These are phyloP conservation scores for apple (Malus domestica) DNA, from an alignment of 306 rosid genomes.

Conservation along the genomic window ASM211411v1 NC_041803.1:8103001-8103500, in stretches of 20 bases:
- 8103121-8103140: neutral
- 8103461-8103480: neutral
- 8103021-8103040: neutral
- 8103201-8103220: neutral
- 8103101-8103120: neutral
- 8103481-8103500: neutral
- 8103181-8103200: neutral
- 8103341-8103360: slow-evolving; percentile 97
- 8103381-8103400: slow-evolving; percentile 89
- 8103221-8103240: neutral
- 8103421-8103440: slow-evolving; percentile 97
- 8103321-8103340: slow-evolving; percentile 91
- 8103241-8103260: slow-evolving; percentile 44
- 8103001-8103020: neutral
- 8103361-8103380: slow-evolving; percentile 96
- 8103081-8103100: neutral
- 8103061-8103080: neutral
- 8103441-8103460: slow-evolving; percentile 72
- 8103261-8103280: slow-evolving; percentile 81
- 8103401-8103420: slow-evolving; percentile 89
- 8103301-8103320: slow-evolving; percentile 82
- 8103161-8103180: neutral
- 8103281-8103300: slow-evolving; percentile 62
- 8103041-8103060: neutral
- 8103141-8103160: neutral